phyloP scores from a whole-genome alignment of 331 rosid genomes.

The Prunus yedoensis region DNA sequence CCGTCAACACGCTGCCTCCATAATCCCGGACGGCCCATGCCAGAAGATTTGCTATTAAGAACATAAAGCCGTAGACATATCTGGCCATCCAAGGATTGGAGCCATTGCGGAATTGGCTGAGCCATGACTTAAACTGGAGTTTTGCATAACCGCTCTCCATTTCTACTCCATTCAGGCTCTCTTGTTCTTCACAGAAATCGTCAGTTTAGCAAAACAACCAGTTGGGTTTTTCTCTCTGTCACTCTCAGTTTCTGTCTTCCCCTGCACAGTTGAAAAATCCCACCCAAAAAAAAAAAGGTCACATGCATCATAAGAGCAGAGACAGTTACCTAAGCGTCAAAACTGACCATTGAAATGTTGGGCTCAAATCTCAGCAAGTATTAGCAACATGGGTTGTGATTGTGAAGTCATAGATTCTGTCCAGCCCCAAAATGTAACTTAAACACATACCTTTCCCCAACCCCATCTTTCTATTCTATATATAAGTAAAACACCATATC shows the following conservation, averaged over 20 bases:
- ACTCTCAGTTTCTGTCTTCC: slow-evolving; percentile 17
- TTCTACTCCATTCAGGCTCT: slow-evolving; percentile 29
- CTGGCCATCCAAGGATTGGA: slow-evolving; percentile 98
- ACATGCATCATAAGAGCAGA: background rate
- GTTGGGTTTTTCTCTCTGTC: background rate
- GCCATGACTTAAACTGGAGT: slow-evolving; percentile 57
- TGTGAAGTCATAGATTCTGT: background rate
- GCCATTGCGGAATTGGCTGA: slow-evolving; percentile 69
- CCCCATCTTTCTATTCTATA: no score
- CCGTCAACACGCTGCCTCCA: slow-evolving; percentile 45
- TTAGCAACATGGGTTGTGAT: background rate
- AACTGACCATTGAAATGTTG: background rate
- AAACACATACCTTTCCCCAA: no score
- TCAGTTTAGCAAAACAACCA: background rate
- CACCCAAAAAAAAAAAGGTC: background rate
- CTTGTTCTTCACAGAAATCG: slow-evolving; percentile 14
- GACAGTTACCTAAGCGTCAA: background rate
- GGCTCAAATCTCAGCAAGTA: background rate
- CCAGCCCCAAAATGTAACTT: background rate
- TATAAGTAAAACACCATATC: background rate
- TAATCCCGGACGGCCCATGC: slow-evolving; percentile 97
- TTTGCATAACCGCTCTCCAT: slow-evolving; percentile 49
- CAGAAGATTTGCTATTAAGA: slow-evolving; percentile 59
- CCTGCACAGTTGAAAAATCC: background rate
- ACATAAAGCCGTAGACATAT: slow-evolving; percentile 76